A percentile compares a stretch with the other conserved stretches of the same genome.
phyloP scores from a whole-genome alignment of 2,329 filamentous ascomycete genomes.

The Apiospora malaysiana region DNA sequence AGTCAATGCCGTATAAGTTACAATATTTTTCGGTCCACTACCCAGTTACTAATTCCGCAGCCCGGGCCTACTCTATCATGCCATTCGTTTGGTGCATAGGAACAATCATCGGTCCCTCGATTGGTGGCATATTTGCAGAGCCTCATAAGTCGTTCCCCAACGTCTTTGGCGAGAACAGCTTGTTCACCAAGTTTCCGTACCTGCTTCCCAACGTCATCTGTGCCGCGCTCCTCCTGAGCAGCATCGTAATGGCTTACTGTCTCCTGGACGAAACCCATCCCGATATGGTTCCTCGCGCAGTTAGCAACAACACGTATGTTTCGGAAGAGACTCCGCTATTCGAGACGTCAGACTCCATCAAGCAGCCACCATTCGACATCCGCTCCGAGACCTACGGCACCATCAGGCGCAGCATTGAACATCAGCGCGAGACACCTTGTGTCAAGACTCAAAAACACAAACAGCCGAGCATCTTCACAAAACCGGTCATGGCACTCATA shows the following conservation, averaged over 20 bases:
- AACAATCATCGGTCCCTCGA: slow-evolving; percentile 85
- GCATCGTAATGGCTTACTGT: slow-evolving; percentile 80
- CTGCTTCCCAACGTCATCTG: slow-evolving; percentile 90
- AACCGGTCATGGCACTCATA: slow-evolving; percentile 75
- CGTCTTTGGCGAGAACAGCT: slow-evolving; percentile 67
- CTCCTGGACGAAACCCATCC: slow-evolving; percentile 90
- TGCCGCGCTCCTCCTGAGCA: slow-evolving; percentile 74
- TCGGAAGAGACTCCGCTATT: slow-evolving; percentile 77
- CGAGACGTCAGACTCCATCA: slow-evolving; percentile 74
- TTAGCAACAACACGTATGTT: slow-evolving; percentile 55
- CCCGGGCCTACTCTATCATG: slow-evolving; percentile 88
- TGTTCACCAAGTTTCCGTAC: slow-evolving; percentile 84
- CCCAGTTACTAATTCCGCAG: slow-evolving; percentile 46
- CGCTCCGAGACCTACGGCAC: slow-evolving; percentile 82
- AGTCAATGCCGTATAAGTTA: slow-evolving; percentile 46
- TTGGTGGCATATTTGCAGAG: slow-evolving; percentile 85
- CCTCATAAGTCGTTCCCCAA: slow-evolving; percentile 77
- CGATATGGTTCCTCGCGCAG: slow-evolving; percentile 68
- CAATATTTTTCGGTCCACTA: neutral
- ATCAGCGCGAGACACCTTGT: slow-evolving; percentile 46
- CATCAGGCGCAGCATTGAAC: slow-evolving; percentile 59
- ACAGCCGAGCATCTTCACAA: slow-evolving; percentile 54
- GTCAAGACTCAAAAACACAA: slow-evolving; percentile 40
- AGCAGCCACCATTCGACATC: slow-evolving; percentile 74
- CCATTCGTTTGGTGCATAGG: slow-evolving; percentile 93